Base-by-base conservation (phyloP, 148 eudicot genomes). In the Tetragonia tetragonoides region DNA sequence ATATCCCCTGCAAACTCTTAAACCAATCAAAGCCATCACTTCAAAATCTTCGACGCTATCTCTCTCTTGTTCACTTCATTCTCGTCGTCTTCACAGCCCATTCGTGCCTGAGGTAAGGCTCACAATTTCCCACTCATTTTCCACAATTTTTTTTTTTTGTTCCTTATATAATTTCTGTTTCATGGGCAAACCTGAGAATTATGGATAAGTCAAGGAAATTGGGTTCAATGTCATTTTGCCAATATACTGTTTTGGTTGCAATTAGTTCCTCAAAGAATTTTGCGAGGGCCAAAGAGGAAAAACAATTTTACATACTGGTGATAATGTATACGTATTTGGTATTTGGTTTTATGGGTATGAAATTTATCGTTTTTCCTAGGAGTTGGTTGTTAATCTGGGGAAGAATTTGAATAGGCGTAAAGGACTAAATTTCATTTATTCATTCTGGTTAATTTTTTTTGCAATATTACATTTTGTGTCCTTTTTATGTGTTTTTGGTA, bases 81-180 rank as follows among this genome's bases (percentile, higher is more conserved):
- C 54, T 78, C 75, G 68, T 53, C 79, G 39, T 59, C 81, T 70
- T 77, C 77, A 81, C 47, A 82, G 83, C 47, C 85, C 89, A 12
- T 92, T 90, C 72, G 87, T 89, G 41, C 90, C 91, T 0, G 91
- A 90, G 97, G 97, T 92, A 70, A 77, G 59, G 63, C 61, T 42
- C 42, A 54, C 3, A 65, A 56, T 53, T n/a, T 6, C 44, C 69
- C 70, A 37, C 63, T 28, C 66, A n/a, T n/a, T 40, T 67, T 77
- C 38, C 37, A 12, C 20, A 5, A 3, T 39, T 21, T 51, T 70
- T n/a, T 51, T 70, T n/a, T 20, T 41, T 47, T 3, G 7, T 3
- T 23, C 18, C 59, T 15, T 4, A 65, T 21, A 10, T 39, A n/a
- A 11, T 8, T 5, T 73, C 7, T 20, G n/a, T 7, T 5, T 60